These are phyloP conservation scores for Naganishia liquefaciens DNA, from an alignment of 1,284 basidiomycete species.

Conservation along the genomic window DNA sequence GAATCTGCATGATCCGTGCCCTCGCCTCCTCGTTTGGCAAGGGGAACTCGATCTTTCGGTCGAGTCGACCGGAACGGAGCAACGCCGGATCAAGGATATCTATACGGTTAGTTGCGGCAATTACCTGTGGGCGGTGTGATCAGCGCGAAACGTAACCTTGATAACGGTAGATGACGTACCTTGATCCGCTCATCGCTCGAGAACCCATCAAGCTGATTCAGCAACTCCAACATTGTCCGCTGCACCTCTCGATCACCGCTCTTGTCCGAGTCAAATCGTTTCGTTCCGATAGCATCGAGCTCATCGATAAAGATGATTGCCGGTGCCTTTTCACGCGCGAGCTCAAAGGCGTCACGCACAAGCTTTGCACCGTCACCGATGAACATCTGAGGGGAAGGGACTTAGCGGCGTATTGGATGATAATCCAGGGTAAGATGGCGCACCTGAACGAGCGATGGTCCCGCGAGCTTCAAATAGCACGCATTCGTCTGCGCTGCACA, in stretches of 20 bases:
- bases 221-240: constrained; percentile 95
- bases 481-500: constrained; percentile 80
- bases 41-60: constrained; percentile 79
- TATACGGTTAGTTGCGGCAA: constrained; percentile 97
- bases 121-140: constrained; percentile 65
- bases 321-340: constrained; percentile 95
- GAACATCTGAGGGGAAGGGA: constrained; percentile 61
- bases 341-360: constrained; percentile 93
- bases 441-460: constrained; percentile 70
- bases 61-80: constrained; percentile 71
- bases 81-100: constrained; percentile 88
- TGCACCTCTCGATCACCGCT: constrained; percentile 98
- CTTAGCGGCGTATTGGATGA: background rate
- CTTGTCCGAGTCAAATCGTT: constrained; percentile 97
- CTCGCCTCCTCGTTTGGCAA: constrained; percentile 72
- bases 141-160: background rate
- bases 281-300: constrained; percentile 97
- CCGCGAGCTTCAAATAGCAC: constrained; percentile 76
- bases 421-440: constrained; percentile 26
- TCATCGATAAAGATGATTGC: constrained; percentile 99
- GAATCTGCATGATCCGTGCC: constrained; percentile 73
- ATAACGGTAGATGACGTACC: constrained; percentile 56
- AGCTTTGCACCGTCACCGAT: constrained; percentile 96
- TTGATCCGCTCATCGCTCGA: constrained; percentile 96
- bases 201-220: constrained; percentile 83